Evolutionary conservation across 2,329 filamentous ascomycete genomes (phyloP).

Genomic region (Onygenales sp.): DNA sequence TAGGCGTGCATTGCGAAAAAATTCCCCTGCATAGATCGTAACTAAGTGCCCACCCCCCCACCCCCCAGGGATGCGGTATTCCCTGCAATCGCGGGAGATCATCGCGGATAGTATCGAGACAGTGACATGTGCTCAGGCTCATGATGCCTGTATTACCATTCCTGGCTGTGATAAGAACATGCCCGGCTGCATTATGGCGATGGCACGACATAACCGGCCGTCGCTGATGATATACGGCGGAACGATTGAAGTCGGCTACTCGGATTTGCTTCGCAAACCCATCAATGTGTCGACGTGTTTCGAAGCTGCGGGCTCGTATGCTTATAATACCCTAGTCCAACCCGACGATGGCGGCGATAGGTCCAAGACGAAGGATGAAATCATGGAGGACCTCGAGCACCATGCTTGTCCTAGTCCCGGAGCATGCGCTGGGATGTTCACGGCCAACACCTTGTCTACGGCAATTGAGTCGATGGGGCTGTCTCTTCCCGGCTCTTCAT

Average conservation of each 20-base stretch:
- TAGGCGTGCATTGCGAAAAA: slow-evolving; percentile 25
- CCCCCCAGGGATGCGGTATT: slow-evolving; percentile 75
- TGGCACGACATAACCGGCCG: slow-evolving; percentile 81
- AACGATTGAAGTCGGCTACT: slow-evolving; percentile 81
- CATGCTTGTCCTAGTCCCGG: slow-evolving; percentile 71
- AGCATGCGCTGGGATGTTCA: slow-evolving; percentile 89
- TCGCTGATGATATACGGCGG: slow-evolving; percentile 95
- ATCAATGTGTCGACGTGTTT: slow-evolving; percentile 88
- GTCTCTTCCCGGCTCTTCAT: slow-evolving; percentile 72
- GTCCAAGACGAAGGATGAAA: slow-evolving; percentile 62
- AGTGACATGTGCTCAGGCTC: slow-evolving; percentile 81
- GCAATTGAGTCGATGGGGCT: slow-evolving; percentile 85
- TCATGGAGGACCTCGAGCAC: slow-evolving; percentile 72
- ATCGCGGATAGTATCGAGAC: slow-evolving; percentile 94
- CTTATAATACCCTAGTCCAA: slow-evolving; percentile 63
- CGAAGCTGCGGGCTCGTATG: slow-evolving; percentile 74
- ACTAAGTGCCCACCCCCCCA: neutral
- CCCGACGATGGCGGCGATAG: slow-evolving; percentile 55
- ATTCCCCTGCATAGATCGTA: neutral
- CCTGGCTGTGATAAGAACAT: slow-evolving; percentile 98
- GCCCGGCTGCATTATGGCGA: slow-evolving; percentile 85
- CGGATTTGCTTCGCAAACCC: slow-evolving; percentile 60
- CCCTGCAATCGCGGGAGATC: slow-evolving; percentile 78
- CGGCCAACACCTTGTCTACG: slow-evolving; percentile 87
- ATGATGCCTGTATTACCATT: slow-evolving; percentile 88